Evolutionary conservation across 345 rosid genomes (phyloP).

Genomic region (Bruguiera gymnorhiza): DNA sequence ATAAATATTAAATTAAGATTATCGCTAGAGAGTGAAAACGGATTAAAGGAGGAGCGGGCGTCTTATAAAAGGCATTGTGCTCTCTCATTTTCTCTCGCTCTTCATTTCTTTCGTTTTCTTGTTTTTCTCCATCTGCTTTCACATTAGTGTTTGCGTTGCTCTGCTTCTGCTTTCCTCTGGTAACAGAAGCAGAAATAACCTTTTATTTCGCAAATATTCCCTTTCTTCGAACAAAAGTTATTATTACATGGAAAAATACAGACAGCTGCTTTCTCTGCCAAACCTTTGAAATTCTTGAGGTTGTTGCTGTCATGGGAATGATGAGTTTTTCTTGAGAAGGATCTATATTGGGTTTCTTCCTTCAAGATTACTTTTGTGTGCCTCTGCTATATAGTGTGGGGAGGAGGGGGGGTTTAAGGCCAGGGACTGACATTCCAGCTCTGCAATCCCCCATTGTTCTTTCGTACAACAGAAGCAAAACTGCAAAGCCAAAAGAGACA

Average conservation of each 20-base stretch:
- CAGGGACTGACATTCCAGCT: slow-evolving; percentile 32
- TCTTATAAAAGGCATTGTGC: slow-evolving; percentile 34
- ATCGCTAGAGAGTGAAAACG: background rate
- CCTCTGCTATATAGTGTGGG: slow-evolving; percentile 4
- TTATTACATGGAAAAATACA: background rate
- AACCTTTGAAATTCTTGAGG: background rate
- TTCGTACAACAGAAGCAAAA: slow-evolving; percentile 40
- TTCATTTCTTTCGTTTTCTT: slow-evolving; percentile 6
- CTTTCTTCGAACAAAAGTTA: background rate
- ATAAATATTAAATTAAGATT: background rate
- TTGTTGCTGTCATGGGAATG: background rate
- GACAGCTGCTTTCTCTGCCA: background rate
- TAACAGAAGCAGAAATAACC: slow-evolving; percentile 19
- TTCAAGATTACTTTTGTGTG: background rate
- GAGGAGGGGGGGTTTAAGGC: slow-evolving; percentile 2
- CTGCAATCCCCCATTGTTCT: slow-evolving; percentile 23
- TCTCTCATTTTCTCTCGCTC: slow-evolving; percentile 24
- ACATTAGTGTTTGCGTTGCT: slow-evolving; percentile 1
- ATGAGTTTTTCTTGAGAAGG: background rate
- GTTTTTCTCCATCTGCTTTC: slow-evolving; percentile 9
- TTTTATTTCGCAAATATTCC: background rate
- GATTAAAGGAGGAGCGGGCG: slow-evolving; percentile 7
- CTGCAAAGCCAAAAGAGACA: slow-evolving; percentile 2
- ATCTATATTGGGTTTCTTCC: background rate
- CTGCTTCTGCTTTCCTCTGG: slow-evolving; percentile 34